phyloP scores from a whole-genome alignment of 805 yeast species.

The Yamadazyma insecticola region DNA sequence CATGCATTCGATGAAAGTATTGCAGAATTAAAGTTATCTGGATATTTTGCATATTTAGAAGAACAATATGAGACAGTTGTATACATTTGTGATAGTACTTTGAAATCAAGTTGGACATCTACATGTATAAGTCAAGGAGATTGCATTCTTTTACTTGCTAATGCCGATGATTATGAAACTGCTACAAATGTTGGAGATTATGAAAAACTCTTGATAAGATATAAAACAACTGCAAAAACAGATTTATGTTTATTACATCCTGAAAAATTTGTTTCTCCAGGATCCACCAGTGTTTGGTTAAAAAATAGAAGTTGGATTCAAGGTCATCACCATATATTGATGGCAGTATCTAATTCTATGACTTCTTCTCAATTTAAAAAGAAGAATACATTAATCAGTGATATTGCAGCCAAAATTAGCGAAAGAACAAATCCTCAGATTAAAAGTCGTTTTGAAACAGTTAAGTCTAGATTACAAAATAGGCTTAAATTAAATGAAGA shows the following conservation, averaged over 20 bases:
- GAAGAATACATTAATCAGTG: constrained; percentile 21
- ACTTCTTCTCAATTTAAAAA: constrained; percentile 5
- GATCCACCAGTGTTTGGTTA: constrained; percentile 81
- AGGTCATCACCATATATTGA: constrained; percentile 87
- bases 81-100: constrained; percentile 82
- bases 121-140: constrained; percentile 95
- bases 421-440: constrained; percentile 31
- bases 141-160: constrained; percentile 84
- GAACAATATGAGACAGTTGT: constrained; percentile 84
- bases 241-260: constrained; percentile 83
- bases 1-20: constrained; percentile 85
- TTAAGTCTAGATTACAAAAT: constrained; percentile 22
- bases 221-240: constrained; percentile 80
- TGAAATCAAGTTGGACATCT: constrained; percentile 82
- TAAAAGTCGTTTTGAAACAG: constrained; percentile 26
- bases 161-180: constrained; percentile 57
- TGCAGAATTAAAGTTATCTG: constrained; percentile 79
- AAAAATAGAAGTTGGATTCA: constrained; percentile 86
- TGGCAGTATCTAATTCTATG: constrained; percentile 34
- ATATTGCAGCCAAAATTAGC: constrained; percentile 31
- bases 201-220: constrained; percentile 68
- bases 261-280: constrained; percentile 77
- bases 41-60: constrained; percentile 87
- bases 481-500: constrained; percentile 16
- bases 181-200: constrained; percentile 78